A percentile compares a stretch with the other conserved stretches of the same genome.
These are phyloP conservation scores for Mariannaea sp. DNA, from an alignment of 2,329 filamentous ascomycete species.

Conservation along the genomic window DNA sequence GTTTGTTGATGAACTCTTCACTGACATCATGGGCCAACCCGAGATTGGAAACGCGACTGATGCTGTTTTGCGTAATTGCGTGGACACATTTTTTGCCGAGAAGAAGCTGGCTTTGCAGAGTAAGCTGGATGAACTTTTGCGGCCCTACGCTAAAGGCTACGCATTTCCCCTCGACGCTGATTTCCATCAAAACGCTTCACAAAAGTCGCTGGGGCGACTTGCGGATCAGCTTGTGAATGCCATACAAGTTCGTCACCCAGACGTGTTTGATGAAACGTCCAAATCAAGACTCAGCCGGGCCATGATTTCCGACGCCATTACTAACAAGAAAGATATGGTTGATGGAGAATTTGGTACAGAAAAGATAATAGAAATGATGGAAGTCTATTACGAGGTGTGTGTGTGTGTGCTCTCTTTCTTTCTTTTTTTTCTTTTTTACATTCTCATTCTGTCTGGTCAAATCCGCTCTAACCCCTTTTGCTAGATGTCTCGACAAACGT, in stretches of 20 bases:
- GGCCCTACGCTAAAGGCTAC: conserved; percentile 40
- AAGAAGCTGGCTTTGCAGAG: conserved; percentile 31
- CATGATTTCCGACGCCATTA: background rate
- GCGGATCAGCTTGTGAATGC: background rate
- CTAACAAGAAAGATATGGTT: background rate
- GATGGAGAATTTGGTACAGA: conserved; percentile 26
- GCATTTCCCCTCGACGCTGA: conserved; percentile 30
- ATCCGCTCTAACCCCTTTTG: background rate
- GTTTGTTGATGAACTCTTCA: conserved; percentile 45
- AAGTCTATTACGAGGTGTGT: conserved; percentile 50
- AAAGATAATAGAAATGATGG: conserved; percentile 48
- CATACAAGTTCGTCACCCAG: conserved; percentile 24
- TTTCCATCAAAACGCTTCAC: conserved; percentile 28
- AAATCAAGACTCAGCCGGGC: background rate
- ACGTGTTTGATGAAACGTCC: background rate
- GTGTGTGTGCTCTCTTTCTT: no score
- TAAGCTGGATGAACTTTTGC: conserved; percentile 47
- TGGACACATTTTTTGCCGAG: conserved; percentile 40
- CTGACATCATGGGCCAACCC: conserved; percentile 33
- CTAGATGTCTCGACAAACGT: conserved; percentile 47
- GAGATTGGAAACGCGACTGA: conserved; percentile 17
- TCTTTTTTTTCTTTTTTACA: no score
- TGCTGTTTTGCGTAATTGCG: conserved; percentile 24
- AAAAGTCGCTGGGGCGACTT: background rate
- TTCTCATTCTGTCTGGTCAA: background rate